These are phyloP conservation scores for Xylaria sp. DNA, from an alignment of 2,329 filamentous ascomycete genomes.

Conservation along the genomic window DNA sequence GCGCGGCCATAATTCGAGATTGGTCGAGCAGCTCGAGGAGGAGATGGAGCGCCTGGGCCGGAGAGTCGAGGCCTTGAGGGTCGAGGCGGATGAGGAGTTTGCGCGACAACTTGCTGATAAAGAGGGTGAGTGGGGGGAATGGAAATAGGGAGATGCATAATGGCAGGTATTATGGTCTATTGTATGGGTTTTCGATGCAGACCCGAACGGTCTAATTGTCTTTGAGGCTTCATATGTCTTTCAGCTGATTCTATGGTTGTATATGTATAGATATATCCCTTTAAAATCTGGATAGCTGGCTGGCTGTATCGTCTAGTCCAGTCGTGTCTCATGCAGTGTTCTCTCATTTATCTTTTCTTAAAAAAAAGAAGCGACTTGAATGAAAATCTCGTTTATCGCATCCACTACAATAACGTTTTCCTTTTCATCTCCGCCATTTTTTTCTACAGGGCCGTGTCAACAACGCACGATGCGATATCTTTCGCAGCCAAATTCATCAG, in stretches of 20 bases:
- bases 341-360: neutral
- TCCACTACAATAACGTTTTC: constrained; percentile 11
- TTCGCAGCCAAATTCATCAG: neutral
- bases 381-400: neutral
- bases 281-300: too few species aligned
- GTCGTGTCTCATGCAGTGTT: neutral
- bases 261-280: neutral
- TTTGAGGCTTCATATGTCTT: neutral
- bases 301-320: too few species aligned
- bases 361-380: neutral
- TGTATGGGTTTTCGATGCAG: constrained; percentile 3
- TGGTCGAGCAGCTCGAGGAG: constrained; percentile 48
- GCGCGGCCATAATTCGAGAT: neutral
- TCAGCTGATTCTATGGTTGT: neutral
- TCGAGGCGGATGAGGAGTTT: constrained; percentile 61
- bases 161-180: neutral
- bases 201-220: constrained; percentile 9
- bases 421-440: constrained; percentile 5
- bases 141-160: constrained; percentile 18
- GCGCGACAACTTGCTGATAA: constrained; percentile 56
- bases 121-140: constrained; percentile 37
- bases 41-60: constrained; percentile 46
- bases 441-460: constrained; percentile 6
- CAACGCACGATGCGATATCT: constrained; percentile 2
- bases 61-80: constrained; percentile 50